phyloP scores from a whole-genome alignment of 352 stramenopile genomes.

The Pythium aphanidermatum region DNA sequence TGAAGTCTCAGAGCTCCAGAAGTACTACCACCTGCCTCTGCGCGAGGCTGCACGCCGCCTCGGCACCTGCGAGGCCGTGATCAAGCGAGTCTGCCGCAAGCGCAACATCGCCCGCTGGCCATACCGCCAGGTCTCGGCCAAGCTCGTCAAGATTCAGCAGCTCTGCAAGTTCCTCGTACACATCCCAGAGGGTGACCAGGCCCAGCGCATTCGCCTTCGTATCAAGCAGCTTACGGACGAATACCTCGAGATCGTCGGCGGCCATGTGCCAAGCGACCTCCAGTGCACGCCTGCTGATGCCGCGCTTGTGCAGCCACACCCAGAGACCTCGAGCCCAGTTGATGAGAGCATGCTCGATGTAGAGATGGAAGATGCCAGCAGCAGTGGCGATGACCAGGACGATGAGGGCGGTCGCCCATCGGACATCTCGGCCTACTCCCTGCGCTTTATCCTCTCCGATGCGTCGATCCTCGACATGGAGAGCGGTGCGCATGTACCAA shows the following conservation, averaged over 20 bases:
- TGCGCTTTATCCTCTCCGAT: constrained; percentile 76
- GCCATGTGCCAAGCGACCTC: constrained; percentile 66
- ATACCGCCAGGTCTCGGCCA: constrained; percentile 81
- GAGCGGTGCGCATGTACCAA: constrained; percentile 19
- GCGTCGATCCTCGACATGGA: constrained; percentile 61
- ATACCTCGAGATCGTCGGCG: constrained; percentile 70
- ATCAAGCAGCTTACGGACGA: constrained; percentile 78
- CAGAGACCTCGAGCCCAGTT: constrained; percentile 32
- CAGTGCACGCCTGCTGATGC: constrained; percentile 53
- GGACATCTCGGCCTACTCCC: constrained; percentile 67
- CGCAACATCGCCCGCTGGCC: constrained; percentile 79
- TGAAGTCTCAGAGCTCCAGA: constrained; percentile 69
- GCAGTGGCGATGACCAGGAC: constrained; percentile 40
- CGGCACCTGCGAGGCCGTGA: constrained; percentile 69
- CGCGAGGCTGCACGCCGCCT: constrained; percentile 67
- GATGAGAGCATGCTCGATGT: constrained; percentile 52
- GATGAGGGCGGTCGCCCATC: constrained; percentile 26
- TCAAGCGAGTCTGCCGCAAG: constrained; percentile 78
- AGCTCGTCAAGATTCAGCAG: constrained; percentile 84
- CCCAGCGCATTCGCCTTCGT: constrained; percentile 65
- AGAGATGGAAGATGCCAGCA: constrained; percentile 30
- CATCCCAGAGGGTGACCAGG: constrained; percentile 60
- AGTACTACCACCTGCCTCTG: constrained; percentile 83
- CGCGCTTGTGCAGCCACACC: constrained; percentile 36
- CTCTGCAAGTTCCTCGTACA: constrained; percentile 83